Evolutionary conservation across 306 rosid genomes (phyloP).

Genomic region (Lathyrus tuberosus): DNA sequence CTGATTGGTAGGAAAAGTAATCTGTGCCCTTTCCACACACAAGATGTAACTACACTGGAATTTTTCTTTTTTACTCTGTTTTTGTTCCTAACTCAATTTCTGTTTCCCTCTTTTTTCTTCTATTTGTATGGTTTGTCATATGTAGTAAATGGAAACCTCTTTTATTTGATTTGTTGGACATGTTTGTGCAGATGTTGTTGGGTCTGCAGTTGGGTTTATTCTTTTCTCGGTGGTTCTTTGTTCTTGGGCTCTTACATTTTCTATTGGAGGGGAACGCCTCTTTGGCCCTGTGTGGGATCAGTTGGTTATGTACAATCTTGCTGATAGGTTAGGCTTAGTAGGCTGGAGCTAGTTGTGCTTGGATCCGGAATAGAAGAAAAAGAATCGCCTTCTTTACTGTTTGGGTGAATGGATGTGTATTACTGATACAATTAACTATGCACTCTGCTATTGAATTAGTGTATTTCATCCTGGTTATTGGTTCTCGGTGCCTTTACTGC

Average conservation of each 20-base stretch:
- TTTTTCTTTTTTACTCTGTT: not conserved
- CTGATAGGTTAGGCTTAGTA: conserved; percentile 78
- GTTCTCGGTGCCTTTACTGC: conserved; percentile 11
- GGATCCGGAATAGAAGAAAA: conserved; percentile 3
- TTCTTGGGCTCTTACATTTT: conserved; percentile 87
- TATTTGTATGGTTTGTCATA: not conserved
- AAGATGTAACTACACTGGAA: not conserved
- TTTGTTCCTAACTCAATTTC: not conserved
- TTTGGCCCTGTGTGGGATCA: conserved; percentile 88
- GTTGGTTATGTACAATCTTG: conserved; percentile 86
- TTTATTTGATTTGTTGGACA: conserved; percentile 30
- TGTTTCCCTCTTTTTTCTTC: not conserved
- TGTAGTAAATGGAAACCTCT: not conserved
- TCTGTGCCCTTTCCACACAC: not conserved
- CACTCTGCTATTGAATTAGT: conserved; percentile 17
- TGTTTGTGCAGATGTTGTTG: conserved; percentile 54
- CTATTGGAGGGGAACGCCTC: conserved; percentile 79
- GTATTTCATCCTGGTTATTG: conserved; percentile 27
- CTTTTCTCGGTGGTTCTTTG: conserved; percentile 59
- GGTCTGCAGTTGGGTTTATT: conserved; percentile 81
- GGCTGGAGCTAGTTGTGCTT: conserved; percentile 70
- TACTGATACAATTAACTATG: conserved; percentile 22
- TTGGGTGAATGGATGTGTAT: not conserved
- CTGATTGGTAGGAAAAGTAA: not conserved
- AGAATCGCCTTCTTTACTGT: conserved; percentile 13